Base-by-base conservation (phyloP, 495 filamentous ascomycete genomes). In the Penicillium steckii region DNA sequence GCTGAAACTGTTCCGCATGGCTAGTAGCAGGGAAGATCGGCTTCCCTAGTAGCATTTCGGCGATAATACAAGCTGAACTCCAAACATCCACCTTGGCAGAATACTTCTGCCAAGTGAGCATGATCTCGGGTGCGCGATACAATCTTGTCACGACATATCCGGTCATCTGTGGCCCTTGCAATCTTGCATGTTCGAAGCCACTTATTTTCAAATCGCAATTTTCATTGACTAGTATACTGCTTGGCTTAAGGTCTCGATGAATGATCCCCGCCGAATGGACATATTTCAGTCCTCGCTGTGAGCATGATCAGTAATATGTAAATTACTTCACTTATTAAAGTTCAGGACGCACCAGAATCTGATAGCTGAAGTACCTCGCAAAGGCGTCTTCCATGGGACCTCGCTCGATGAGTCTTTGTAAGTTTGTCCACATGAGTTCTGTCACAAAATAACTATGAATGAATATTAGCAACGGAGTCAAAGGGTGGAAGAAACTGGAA, bases 31-130 rank as follows among this genome's bases (percentile, higher is more conserved):
- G 90, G 75, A 96, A 96, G 6, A 96, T 74, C 38, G 91, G 91
- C 73, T 91, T 95, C 38, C 92, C 91, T 73, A 92, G 89, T 42
- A 96, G 75, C 91, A 96, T 96, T 71, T 96, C 91, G 43, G 91
- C 91, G 62, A 96, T 95, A 57, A 96, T 95, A 72, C 91, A 96
- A 45, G 89, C 91, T 4, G 90, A 87, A 63, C 91, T 95, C 91
- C 92, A 96, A 60, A 96, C 93, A 71, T 96, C 91, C 22, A 96
- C 91, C 74, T 94, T 89, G 29, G 94, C 87, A 60, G 93, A 89
- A 73, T 96, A 96, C 69, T 94, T 92, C 69, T 95, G 91, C 91
- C 91, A 95, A 18, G 89, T 95, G 59, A 96, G 87, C 91, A 96
- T 95, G 66, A 95, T 95, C 71, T 96, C 91, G 3, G 91, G 91